Percentiles rank a stretch among this genome's conserved stretches.
Evolutionary conservation across 768 basidiomycete genomes (phyloP).

Genomic region (Lentinula sp.): DNA sequence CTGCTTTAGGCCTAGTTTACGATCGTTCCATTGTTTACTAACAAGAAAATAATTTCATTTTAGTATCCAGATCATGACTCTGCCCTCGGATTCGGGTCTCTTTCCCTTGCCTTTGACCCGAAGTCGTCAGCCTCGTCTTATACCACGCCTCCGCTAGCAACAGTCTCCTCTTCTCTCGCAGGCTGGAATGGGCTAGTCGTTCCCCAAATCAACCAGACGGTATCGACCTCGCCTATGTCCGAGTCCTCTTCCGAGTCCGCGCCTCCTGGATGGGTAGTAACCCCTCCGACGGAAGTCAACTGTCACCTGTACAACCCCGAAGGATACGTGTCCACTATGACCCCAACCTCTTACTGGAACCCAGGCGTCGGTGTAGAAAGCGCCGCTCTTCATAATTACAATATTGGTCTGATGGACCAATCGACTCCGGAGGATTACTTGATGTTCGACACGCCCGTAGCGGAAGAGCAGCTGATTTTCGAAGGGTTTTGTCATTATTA

Average conservation of each 20-base stretch:
- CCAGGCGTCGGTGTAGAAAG: not conserved
- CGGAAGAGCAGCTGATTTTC: not conserved
- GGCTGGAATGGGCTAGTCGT: not conserved
- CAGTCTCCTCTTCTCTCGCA: constrained; percentile 2
- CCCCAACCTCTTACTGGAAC: not conserved
- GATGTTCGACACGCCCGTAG: not conserved
- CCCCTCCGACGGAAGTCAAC: not conserved
- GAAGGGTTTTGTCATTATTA: not conserved
- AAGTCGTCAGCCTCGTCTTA: not conserved
- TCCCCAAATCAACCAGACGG: not conserved
- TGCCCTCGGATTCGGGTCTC: not conserved
- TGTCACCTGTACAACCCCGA: not conserved
- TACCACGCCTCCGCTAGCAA: not conserved
- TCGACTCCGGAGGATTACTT: not conserved
- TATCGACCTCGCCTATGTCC: not conserved
- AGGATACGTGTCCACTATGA: not conserved
- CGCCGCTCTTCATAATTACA: not conserved
- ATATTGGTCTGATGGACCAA: not conserved
- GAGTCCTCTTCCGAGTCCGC: not conserved
- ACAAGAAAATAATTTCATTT: not conserved
- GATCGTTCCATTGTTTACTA: not conserved
- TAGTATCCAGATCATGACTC: not conserved
- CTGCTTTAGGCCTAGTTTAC: not conserved
- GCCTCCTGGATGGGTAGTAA: not conserved
- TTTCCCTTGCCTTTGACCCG: not conserved